Base-by-base conservation (phyloP, 2,329 filamentous ascomycete genomes). In the Monilinia fructicola region DNA sequence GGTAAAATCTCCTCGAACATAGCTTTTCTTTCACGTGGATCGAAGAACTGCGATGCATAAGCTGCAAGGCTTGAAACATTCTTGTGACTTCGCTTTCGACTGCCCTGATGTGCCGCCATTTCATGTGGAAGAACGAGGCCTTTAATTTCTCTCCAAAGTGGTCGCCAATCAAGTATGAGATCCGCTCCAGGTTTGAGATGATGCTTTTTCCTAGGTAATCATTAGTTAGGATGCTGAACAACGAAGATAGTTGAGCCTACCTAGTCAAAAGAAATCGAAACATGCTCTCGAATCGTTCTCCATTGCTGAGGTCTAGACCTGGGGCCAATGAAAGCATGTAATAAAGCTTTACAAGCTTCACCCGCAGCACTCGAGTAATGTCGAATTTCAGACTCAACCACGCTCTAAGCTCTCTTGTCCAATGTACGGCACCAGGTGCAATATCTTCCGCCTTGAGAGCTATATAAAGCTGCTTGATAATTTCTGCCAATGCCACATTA, bases 371-470 rank as follows among this genome's bases (percentile, higher is more conserved):
- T 73, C 91, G 87, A 58, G 92, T 92, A 77, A 97, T 92, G 80
- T 99, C 94, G 77, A 99, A 99, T 83, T 99, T 99, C 78, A 99
- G 87, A 64, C 90, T 91, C 71, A 99, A 84, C 95, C 96, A 99
- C 78, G 90, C 92, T 76, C 93, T 88, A 58, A 99, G 88, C 84
- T 99, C 95, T 72, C 94, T 88, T 21, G 95, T 97, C 95, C 95
- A 99, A 79, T 99, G 94, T 69, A 97, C 84, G 38, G 94, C 95
- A 44, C 95, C 95, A 0, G 94, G 92, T 31, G 90, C 89, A 78
- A 98, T 98, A 78, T 99, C 95, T 71, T 97, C 93, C 4, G 95
- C 90, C 76, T 93, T 90, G 70, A 99, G 84, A 67, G 94, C 87
- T 73, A 97, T 91, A 78, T 97, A 98, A 40, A 99, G 88, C 75